Percentiles rank a stretch among this genome's conserved stretches.
Evolutionary conservation across 108 stramenopile species (phyloP).

Genomic region (Cyclotella baltica): DNA sequence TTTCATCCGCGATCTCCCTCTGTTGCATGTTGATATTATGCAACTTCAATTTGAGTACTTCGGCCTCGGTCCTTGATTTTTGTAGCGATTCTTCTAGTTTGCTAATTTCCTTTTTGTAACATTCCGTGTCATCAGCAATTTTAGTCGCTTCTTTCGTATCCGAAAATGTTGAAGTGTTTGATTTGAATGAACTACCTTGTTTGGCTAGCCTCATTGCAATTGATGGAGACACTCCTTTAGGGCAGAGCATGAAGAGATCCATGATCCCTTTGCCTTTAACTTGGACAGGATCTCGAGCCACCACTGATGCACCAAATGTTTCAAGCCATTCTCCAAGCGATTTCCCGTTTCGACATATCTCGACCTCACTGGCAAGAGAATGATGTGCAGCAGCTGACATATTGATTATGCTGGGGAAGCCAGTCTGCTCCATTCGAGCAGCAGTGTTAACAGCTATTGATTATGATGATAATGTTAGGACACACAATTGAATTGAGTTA

Average conservation of each 20-base stretch:
- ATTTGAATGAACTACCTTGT: not conserved
- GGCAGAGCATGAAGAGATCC: constrained; percentile 1
- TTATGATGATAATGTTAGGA: too few relatives aligned
- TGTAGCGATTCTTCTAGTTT: too few relatives aligned
- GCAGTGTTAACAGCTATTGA: constrained; percentile 1
- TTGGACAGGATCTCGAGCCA: not conserved
- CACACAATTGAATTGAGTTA: too few relatives aligned
- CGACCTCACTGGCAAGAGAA: not conserved
- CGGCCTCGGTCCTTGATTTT: too few relatives aligned
- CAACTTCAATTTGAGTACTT: too few relatives aligned
- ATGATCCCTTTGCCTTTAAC: constrained; percentile 17
- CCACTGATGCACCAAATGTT: not conserved
- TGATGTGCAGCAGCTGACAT: not conserved
- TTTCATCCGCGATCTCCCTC: too few relatives aligned
- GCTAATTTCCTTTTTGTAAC: too few relatives aligned
- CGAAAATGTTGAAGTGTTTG: too few relatives aligned
- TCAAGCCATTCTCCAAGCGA: not conserved
- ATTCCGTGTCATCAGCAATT: too few relatives aligned
- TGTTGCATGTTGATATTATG: too few relatives aligned
- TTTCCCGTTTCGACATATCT: not conserved
- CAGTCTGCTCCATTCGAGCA: not conserved
- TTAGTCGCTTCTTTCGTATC: too few relatives aligned
- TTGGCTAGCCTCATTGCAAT: not conserved
- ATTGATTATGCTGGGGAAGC: not conserved
- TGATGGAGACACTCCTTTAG: not conserved